Evolutionary conservation across 2,329 filamentous ascomycete genomes (phyloP).

Genomic region (Monosporascus ibericus): DNA sequence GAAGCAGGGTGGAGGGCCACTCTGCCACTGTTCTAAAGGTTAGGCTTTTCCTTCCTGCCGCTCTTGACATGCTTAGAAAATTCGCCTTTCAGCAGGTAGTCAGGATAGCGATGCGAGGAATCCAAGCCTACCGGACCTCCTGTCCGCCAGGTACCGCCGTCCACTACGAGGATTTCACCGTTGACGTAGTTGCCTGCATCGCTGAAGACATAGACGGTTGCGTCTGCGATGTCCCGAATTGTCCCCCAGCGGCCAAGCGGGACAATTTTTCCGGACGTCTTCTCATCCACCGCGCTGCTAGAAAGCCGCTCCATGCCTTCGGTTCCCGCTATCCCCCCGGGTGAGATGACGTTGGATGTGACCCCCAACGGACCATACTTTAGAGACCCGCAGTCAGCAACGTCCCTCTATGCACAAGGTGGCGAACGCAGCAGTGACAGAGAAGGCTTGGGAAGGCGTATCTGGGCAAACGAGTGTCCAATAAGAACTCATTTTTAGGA

Average conservation of each 20-base stretch:
- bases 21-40: constrained; percentile 27
- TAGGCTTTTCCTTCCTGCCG: constrained; percentile 31
- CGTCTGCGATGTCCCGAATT: constrained; percentile 85
- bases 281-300: constrained; percentile 29
- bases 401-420: too few relatives aligned
- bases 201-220: constrained; percentile 83
- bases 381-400: not conserved
- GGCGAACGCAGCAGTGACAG: too few relatives aligned
- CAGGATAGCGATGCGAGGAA: constrained; percentile 44
- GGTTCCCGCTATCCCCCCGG: constrained; percentile 78
- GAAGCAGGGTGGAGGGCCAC: not conserved
- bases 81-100: constrained; percentile 38
- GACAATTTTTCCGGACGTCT: constrained; percentile 39
- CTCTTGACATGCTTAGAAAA: constrained; percentile 34
- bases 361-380: constrained; percentile 82
- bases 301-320: constrained; percentile 68
- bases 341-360: constrained; percentile 82
- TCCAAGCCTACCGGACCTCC: constrained; percentile 42
- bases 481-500: not conserved
- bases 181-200: constrained; percentile 83
- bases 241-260: constrained; percentile 73
- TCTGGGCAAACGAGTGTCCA: too few relatives aligned
- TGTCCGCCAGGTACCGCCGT: constrained; percentile 54
- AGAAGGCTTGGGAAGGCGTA: too few relatives aligned
- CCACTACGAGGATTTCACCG: constrained; percentile 72